phyloP scores from a whole-genome alignment of 768 basidiomycete species.

The Trichaptum fuscoviolaceum region DNA sequence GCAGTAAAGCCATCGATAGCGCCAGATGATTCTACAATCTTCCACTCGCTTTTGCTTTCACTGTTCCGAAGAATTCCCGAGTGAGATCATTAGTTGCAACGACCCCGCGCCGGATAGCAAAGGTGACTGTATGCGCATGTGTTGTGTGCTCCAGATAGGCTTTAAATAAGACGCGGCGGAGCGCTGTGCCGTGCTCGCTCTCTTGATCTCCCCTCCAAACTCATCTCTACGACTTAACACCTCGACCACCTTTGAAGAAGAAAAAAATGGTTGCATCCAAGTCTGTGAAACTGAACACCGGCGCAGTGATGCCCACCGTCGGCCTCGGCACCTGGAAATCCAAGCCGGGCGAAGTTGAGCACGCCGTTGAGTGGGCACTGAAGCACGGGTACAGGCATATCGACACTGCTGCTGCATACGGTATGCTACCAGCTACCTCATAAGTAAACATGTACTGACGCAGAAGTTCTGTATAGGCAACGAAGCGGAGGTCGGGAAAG shows the following conservation, averaged over 20 bases:
- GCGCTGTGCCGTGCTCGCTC: neutral
- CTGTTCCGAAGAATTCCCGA: neutral
- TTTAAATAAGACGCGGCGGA: neutral
- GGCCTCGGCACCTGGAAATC: constrained; percentile 82
- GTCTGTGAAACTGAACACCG: constrained; percentile 66
- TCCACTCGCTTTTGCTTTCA: neutral
- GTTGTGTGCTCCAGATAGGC: neutral
- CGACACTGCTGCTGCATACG: constrained; percentile 65
- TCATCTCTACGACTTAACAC: neutral
- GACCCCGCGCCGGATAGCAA: neutral
- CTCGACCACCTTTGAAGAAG: neutral
- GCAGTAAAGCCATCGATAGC: neutral
- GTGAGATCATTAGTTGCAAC: neutral
- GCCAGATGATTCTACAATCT: neutral
- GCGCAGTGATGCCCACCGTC: constrained; percentile 69
- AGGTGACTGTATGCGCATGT: neutral
- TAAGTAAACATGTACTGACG: neutral
- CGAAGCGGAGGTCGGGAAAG: constrained; percentile 77
- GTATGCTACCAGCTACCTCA: constrained; percentile 13
- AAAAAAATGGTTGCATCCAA: constrained; percentile 18
- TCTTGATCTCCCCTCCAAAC: neutral
- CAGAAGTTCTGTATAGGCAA: constrained; percentile 35
- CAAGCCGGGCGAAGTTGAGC: constrained; percentile 59
- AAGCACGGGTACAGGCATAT: constrained; percentile 69
- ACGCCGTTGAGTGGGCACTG: constrained; percentile 72